phyloP scores from a whole-genome alignment of 306 rosid species.

The Rosa chinensis region DNA sequence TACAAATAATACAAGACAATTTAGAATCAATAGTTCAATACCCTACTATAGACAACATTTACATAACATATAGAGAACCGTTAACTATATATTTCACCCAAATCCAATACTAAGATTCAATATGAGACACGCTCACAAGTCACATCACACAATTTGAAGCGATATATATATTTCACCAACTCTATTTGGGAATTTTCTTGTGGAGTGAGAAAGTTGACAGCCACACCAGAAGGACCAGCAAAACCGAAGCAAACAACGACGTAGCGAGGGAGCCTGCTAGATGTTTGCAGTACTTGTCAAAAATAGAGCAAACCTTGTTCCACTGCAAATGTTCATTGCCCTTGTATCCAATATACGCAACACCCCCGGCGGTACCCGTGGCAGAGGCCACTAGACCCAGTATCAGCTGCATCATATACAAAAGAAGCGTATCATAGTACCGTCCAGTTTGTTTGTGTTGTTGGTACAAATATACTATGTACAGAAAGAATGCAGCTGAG shows the following conservation, averaged over 20 bases:
- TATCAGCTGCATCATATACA: slow-evolving; percentile 53
- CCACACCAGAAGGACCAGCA: slow-evolving; percentile 65
- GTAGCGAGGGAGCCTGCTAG: slow-evolving; percentile 49
- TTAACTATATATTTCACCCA: neutral
- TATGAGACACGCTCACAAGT: neutral
- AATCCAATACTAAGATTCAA: neutral
- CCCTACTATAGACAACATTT: slow-evolving; percentile 10
- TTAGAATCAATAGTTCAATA: neutral
- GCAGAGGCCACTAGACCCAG: slow-evolving; percentile 79
- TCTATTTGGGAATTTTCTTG: slow-evolving; percentile 54
- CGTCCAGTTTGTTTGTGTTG: neutral
- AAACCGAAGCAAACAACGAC: slow-evolving; percentile 54
- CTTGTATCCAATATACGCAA: slow-evolving; percentile 72
- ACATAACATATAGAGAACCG: neutral
- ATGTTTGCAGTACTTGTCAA: slow-evolving; percentile 69
- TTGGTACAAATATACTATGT: neutral
- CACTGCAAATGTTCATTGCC: slow-evolving; percentile 63
- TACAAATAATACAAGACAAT: slow-evolving; percentile 5
- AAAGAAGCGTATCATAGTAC: neutral
- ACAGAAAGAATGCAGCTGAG: slow-evolving; percentile 1
- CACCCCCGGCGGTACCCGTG: slow-evolving; percentile 66
- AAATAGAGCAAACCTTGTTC: slow-evolving; percentile 55
- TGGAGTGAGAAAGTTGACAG: slow-evolving; percentile 57
- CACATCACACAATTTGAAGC: slow-evolving; percentile 2
- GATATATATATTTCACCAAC: neutral